These are phyloP conservation scores for Agroathelia rolfsii DNA, from an alignment of 1,284 basidiomycete genomes.

Conservation along the genomic window DNA sequence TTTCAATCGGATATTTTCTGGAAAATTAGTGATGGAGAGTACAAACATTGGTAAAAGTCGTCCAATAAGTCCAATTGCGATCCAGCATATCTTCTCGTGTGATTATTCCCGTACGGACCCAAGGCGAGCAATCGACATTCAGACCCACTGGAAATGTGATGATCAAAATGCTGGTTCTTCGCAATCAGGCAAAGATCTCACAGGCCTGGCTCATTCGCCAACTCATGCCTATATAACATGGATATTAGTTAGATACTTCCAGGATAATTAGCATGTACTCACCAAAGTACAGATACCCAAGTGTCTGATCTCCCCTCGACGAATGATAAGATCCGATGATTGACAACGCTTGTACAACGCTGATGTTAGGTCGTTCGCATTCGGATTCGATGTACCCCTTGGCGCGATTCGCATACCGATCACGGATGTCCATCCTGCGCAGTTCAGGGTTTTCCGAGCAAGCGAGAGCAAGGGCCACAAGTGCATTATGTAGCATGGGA, in stretches of 20 bases:
- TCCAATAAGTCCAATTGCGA: slow-evolving; percentile 48
- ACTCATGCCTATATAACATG: slow-evolving; percentile 34
- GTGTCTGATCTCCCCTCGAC: slow-evolving; percentile 41
- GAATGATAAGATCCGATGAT: slow-evolving; percentile 52
- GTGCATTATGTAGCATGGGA: slow-evolving; percentile 61
- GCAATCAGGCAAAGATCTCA: slow-evolving; percentile 11
- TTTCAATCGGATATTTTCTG: no score
- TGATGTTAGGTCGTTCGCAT: slow-evolving; percentile 46
- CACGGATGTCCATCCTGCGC: slow-evolving; percentile 33
- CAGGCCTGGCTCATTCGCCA: slow-evolving; percentile 23
- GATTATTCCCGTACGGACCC: slow-evolving; percentile 42
- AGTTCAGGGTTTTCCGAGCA: slow-evolving; percentile 48
- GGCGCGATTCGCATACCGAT: slow-evolving; percentile 41
- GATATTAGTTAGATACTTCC: slow-evolving; percentile 4
- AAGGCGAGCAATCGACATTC: slow-evolving; percentile 43
- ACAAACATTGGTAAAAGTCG: slow-evolving; percentile 37
- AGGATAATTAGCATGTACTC: slow-evolving; percentile 9
- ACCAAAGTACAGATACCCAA: slow-evolving; percentile 54
- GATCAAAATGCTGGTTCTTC: slow-evolving; percentile 2
- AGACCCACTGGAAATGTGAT: slow-evolving; percentile 35
- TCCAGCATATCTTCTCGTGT: slow-evolving; percentile 40
- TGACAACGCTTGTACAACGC: slow-evolving; percentile 47
- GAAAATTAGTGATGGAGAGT: background rate
- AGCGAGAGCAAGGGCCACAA: slow-evolving; percentile 48
- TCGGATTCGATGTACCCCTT: slow-evolving; percentile 47